Conservation (phyloP, 2,329 filamentous ascomycete species). For the Aspergillus amoenus region DNA sequence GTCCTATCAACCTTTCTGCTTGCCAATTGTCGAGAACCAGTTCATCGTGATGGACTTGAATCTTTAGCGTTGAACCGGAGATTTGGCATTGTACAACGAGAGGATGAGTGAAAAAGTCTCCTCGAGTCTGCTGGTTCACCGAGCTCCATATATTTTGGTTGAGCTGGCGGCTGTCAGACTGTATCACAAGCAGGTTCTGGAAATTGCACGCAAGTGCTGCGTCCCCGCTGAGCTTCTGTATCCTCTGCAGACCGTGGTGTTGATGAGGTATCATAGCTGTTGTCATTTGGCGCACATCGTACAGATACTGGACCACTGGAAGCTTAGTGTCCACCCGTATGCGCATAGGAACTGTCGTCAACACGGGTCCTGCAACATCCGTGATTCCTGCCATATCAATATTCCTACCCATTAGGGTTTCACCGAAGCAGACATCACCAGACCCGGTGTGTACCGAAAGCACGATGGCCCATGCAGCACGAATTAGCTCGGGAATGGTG, state of each 20-base stretch:
- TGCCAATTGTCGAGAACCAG: conserved; percentile 53
- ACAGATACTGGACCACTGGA: conserved; percentile 51
- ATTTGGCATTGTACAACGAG: conserved; percentile 66
- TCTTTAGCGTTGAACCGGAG: conserved; percentile 52
- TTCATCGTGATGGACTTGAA: conserved; percentile 66
- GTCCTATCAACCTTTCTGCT: conserved; percentile 55
- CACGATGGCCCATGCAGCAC: conserved; percentile 54
- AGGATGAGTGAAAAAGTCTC: conserved; percentile 59
- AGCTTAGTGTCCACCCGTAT: conserved; percentile 39
- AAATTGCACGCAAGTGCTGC: conserved; percentile 47
- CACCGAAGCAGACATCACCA: conserved; percentile 54
- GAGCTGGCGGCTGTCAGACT: conserved; percentile 27
- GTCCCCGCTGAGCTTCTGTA: conserved; percentile 54
- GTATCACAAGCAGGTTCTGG: conserved; percentile 49
- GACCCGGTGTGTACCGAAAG: conserved; percentile 49
- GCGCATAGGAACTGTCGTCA: conserved; percentile 39
- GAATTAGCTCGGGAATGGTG: conserved; percentile 52
- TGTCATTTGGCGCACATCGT: conserved; percentile 57
- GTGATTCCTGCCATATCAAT: conserved; percentile 50
- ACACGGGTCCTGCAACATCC: conserved; percentile 47
- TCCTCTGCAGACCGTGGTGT: conserved; percentile 58
- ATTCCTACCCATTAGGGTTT: conserved; percentile 55
- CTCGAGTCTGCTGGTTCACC: conserved; percentile 54
- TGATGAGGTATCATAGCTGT: conserved; percentile 63
- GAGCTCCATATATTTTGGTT: conserved; percentile 30